Base-by-base conservation (phyloP, 164 flowering plant genomes). In the Platanus orientalis region DNA sequence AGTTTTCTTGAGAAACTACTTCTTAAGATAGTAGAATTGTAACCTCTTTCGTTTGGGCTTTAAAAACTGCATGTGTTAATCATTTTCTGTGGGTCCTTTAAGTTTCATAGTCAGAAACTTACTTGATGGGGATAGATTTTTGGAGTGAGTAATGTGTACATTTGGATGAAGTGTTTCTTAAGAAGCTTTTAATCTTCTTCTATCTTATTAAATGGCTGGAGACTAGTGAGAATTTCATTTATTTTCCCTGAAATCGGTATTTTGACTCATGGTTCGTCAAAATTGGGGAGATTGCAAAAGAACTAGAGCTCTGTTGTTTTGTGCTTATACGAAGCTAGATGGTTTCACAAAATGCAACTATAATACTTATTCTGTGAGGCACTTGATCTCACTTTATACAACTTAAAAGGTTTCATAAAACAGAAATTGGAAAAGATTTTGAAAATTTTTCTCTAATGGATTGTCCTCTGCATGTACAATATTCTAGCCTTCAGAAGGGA, bases 321-420 rank as follows among this genome's bases (percentile, higher is more conserved):
- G 96, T 86, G 93, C 68, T 71, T 90, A 20, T 68, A 80, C 83
- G 96, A 89, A 83, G 88, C 78, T 55, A 93, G 86, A 49, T 84
- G 79, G 76, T 39, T 25, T 67, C 69, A 66, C 25, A 78, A 80
- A 51, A 66, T 86, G 57, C 81, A 63, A 61, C 73, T 90, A 29
- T 71, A 90, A 26, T 92, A 89, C 68, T 63, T 89, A 45, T 73
- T 80, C 29, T 87, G 89, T 78, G 97, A 93, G 76, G 84, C 84
- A 28, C 84, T 87, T 66, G 84, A 89, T 80, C 89, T 89, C 64
- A 73, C 73, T 48, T 16, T 64, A 19, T 68, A 25, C 68, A 71
- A 64, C 26, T 60, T 65, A 45, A 69, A 58, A 62, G 63, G 60
- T 45, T 72, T 30, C 48, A 55, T 68, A 48, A 62, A 6, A 39